Evolutionary conservation across 768 basidiomycete species (phyloP), one percentile per base, ranked within the genome.

Genomic region (Agaricus sinodeliciosus): DNA sequence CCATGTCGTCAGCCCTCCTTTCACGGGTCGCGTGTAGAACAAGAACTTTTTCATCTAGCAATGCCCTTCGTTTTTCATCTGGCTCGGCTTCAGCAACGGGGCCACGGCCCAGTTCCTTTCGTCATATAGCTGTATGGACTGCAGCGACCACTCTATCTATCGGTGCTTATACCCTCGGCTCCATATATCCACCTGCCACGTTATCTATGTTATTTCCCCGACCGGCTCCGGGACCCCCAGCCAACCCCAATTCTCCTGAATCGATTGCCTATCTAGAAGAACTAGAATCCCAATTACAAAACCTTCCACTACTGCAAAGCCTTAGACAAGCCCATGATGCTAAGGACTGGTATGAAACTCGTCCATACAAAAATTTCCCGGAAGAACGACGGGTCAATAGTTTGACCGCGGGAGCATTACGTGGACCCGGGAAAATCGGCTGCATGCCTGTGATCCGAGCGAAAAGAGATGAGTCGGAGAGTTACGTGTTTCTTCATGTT

Each of bases 391-490:
- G 85, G 1, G 85, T 85, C 50, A 93, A 99, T 67, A 87, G 81
- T 56, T 72, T 99, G 45, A 89, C 91, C 0, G 83, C 85, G 2
- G 93, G 92, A 3, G 77, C 91, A 1, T 73, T 99, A n/a, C 72
- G 84, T 25, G 95, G 94, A 1, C 92, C 94, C 0, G 90, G 90
- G 2, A 87, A 82, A 65, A 76, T 99, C 2, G 90, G 93, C 0
- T 64, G 95, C 51, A 74, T 77, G 16, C 93, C 94, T 2, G 62
- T 98, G 3, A 80, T 91, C 9, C 78, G 94, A 18, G 80, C 80
- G 15, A 80, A 74, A 60, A 74, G 71, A 51, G 92, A 96, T 68
- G 90, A 93, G 63, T 75, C 73, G 9, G 90, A 92, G 68, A 79
- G 80, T 9, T 62, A 82, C 25, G 73, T 82, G 4, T 71, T 96